Percentiles rank a stretch among this genome's conserved stretches.
Evolutionary conservation across 2,329 filamentous ascomycete species (phyloP).

Genomic region (Cercospora beticola): DNA sequence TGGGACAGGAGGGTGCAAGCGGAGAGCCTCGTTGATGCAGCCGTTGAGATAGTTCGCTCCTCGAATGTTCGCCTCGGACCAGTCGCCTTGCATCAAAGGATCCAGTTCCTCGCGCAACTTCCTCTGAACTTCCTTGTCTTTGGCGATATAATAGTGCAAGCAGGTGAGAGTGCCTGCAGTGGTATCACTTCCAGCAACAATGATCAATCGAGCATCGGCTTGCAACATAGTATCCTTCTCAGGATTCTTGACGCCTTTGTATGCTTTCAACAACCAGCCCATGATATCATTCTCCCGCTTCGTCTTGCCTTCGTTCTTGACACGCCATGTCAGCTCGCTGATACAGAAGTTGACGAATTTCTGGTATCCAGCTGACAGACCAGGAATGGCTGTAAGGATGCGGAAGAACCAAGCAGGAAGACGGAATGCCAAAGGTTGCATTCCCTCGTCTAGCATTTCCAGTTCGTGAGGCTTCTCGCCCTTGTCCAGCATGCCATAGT

Average conservation of each 20-base stretch:
- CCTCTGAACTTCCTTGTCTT: slow-evolving; percentile 32
- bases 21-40: slow-evolving; percentile 44
- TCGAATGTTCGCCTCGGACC: slow-evolving; percentile 32
- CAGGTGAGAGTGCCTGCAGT: slow-evolving; percentile 44
- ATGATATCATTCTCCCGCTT: slow-evolving; percentile 34
- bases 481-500: slow-evolving; percentile 44
- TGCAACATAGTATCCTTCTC: slow-evolving; percentile 35
- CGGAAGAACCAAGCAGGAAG: slow-evolving; percentile 41
- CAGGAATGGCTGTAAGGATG: slow-evolving; percentile 39
- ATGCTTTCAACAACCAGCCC: slow-evolving; percentile 37
- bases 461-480: slow-evolving; percentile 40
- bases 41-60: slow-evolving; percentile 37
- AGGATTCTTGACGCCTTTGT: slow-evolving; percentile 32
- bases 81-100: slow-evolving; percentile 28
- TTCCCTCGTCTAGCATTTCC: slow-evolving; percentile 40
- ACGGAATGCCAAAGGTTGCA: slow-evolving; percentile 34
- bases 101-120: slow-evolving; percentile 41
- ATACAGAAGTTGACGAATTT: slow-evolving; percentile 43
- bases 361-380: slow-evolving; percentile 37
- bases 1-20: slow-evolving; percentile 45
- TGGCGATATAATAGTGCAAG: slow-evolving; percentile 45
- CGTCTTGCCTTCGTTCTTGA: slow-evolving; percentile 31
- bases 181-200: slow-evolving; percentile 48
- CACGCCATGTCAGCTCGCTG: slow-evolving; percentile 38
- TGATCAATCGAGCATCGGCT: slow-evolving; percentile 37